phyloP scores from a whole-genome alignment of 2,329 filamentous ascomycete species.

The Mollisiaceae sp. region DNA sequence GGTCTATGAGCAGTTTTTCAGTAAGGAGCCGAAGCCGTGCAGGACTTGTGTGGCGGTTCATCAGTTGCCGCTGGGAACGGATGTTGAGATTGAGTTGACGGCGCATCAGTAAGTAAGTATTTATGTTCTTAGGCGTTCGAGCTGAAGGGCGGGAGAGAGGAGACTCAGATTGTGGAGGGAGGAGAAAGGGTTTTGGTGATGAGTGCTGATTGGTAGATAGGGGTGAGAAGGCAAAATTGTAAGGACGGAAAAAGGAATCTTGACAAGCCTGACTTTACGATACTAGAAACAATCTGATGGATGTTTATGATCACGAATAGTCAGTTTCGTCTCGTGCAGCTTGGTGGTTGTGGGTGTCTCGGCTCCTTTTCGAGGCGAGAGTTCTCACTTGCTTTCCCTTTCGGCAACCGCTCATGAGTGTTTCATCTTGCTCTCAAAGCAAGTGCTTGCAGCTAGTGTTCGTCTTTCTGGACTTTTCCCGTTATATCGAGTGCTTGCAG shows the following conservation, averaged over 20 bases:
- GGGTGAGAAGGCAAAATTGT: slow-evolving; percentile 19
- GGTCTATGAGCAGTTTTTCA: slow-evolving; percentile 57
- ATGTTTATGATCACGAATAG: neutral
- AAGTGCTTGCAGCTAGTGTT: slow-evolving; percentile 1
- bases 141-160: neutral
- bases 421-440: neutral
- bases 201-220: slow-evolving; percentile 9
- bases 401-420: too few relatives aligned
- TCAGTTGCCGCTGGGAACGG: slow-evolving; percentile 54
- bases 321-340: neutral
- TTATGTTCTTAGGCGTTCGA: neutral
- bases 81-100: slow-evolving; percentile 60
- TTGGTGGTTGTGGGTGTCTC: neutral
- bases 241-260: neutral
- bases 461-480: neutral
- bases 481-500: neutral
- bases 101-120: slow-evolving; percentile 44
- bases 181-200: neutral
- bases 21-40: slow-evolving; percentile 52
- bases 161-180: neutral
- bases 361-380: neutral
- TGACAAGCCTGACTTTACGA: neutral
- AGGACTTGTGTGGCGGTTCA: slow-evolving; percentile 57
- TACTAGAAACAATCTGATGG: neutral
- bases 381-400: neutral